These are phyloP conservation scores for Roridomyces roridus DNA, from an alignment of 768 basidiomycete species.

Conservation along the genomic window DNA sequence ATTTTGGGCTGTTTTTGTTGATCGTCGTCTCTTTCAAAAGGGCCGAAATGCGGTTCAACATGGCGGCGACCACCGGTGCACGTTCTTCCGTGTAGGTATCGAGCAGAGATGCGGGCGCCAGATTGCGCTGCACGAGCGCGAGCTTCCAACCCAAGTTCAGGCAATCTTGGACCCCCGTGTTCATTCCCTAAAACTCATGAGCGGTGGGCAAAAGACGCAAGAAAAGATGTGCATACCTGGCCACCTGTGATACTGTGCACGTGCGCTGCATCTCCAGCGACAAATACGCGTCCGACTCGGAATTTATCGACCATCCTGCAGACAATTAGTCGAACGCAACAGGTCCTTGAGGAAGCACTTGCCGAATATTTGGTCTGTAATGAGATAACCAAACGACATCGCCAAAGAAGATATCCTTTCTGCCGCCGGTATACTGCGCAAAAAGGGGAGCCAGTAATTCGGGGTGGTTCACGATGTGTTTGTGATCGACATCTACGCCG, in stretches of 20 bases:
- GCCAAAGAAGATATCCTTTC: slow-evolving; percentile 31
- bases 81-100: slow-evolving; percentile 32
- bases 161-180: slow-evolving; percentile 26
- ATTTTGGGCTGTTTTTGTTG: slow-evolving; percentile 34
- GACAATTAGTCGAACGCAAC: background rate
- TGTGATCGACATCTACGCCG: slow-evolving; percentile 31
- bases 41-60: slow-evolving; percentile 29
- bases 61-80: slow-evolving; percentile 31
- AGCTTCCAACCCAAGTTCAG: slow-evolving; percentile 33
- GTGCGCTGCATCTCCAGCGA: slow-evolving; percentile 43
- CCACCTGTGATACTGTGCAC: slow-evolving; percentile 27
- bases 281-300: slow-evolving; percentile 44
- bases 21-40: slow-evolving; percentile 32
- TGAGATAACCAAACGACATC: slow-evolving; percentile 29
- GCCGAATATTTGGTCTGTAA: slow-evolving; percentile 48
- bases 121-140: slow-evolving; percentile 28
- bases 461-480: slow-evolving; percentile 19
- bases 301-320: slow-evolving; percentile 46
- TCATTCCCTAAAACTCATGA: slow-evolving; percentile 9
- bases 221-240: slow-evolving; percentile 28
- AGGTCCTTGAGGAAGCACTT: background rate
- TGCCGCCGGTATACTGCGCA: slow-evolving; percentile 24
- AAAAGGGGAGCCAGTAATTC: slow-evolving; percentile 25
- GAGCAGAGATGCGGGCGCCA: slow-evolving; percentile 28
- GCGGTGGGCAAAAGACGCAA: slow-evolving; percentile 18